A percentile compares a stretch with the other conserved stretches of the same genome.
These are phyloP conservation scores for Xylaria bambusicola DNA, from an alignment of 495 filamentous ascomycete genomes.

Conservation along the genomic window DNA sequence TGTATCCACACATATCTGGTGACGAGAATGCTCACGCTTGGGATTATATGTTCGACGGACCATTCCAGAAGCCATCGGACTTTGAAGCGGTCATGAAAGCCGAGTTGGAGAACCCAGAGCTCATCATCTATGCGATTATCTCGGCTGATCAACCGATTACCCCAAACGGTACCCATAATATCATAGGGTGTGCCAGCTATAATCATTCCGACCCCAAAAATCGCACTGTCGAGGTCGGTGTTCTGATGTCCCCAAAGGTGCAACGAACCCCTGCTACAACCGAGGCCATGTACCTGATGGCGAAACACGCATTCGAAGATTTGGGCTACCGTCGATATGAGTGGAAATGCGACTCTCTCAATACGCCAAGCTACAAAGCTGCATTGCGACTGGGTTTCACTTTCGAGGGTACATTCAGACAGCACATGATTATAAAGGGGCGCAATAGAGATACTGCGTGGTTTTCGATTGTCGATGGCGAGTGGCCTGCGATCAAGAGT, in stretches of 20 bases:
- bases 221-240: constrained; percentile 50
- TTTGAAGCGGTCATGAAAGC: constrained; percentile 36
- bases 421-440: constrained; percentile 60
- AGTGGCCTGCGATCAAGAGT: constrained; percentile 48
- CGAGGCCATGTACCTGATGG: constrained; percentile 53
- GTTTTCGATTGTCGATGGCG: constrained; percentile 53
- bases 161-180: constrained; percentile 1
- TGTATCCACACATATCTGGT: constrained; percentile 44
- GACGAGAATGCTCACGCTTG: constrained; percentile 42
- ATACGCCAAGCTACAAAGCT: constrained; percentile 49
- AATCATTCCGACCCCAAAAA: constrained; percentile 46
- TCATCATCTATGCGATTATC: constrained; percentile 48
- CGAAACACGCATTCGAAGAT: constrained; percentile 48
- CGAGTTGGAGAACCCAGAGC: constrained; percentile 34
- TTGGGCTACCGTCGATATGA: constrained; percentile 56
- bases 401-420: constrained; percentile 56
- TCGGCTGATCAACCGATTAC: constrained; percentile 20
- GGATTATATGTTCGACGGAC: constrained; percentile 49
- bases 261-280: constrained; percentile 55
- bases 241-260: constrained; percentile 48
- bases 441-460: constrained; percentile 58
- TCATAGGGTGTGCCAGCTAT: constrained; percentile 47
- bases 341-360: constrained; percentile 60
- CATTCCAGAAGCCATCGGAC: constrained; percentile 34
- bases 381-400: constrained; percentile 56